These are phyloP conservation scores for Lycium barbarum DNA, from an alignment of 257 asterid genomes.

Conservation along the genomic window DNA sequence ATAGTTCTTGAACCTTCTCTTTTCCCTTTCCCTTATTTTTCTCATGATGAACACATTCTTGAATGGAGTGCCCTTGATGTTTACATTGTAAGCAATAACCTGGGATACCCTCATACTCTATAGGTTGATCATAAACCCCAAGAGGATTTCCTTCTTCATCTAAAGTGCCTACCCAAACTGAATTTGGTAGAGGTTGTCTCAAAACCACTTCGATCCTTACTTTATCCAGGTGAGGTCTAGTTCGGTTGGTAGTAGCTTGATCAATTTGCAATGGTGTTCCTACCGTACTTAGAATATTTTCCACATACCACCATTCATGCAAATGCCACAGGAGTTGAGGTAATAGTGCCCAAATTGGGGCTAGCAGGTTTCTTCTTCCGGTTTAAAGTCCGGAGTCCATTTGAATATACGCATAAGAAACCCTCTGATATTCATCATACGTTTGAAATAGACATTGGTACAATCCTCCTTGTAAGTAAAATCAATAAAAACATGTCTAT, in stretches of 20 bases:
- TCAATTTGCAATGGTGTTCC: neutral
- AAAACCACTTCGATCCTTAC: too few species aligned
- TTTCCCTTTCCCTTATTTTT: too few species aligned
- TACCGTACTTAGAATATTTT: too few species aligned
- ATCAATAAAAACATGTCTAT: neutral
- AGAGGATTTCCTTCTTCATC: neutral
- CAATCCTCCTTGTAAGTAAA: neutral
- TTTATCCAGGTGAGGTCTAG: neutral
- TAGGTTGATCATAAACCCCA: neutral
- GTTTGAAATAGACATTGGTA: too few species aligned
- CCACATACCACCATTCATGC: neutral
- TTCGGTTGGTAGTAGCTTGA: neutral
- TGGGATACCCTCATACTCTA: neutral
- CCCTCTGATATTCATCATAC: neutral
- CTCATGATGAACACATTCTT: neutral
- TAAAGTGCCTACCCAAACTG: neutral
- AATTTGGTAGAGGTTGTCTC: neutral
- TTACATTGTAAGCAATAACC: neutral
- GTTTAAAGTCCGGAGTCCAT: neutral
- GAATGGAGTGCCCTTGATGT: neutral
- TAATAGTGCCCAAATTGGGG: neutral
- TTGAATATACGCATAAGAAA: neutral
- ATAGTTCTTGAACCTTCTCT: too few species aligned
- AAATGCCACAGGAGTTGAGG: neutral
- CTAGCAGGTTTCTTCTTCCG: neutral